Evolutionary conservation across 2,329 filamentous ascomycete species (phyloP).

Genomic region (Byssochlamys sp.): DNA sequence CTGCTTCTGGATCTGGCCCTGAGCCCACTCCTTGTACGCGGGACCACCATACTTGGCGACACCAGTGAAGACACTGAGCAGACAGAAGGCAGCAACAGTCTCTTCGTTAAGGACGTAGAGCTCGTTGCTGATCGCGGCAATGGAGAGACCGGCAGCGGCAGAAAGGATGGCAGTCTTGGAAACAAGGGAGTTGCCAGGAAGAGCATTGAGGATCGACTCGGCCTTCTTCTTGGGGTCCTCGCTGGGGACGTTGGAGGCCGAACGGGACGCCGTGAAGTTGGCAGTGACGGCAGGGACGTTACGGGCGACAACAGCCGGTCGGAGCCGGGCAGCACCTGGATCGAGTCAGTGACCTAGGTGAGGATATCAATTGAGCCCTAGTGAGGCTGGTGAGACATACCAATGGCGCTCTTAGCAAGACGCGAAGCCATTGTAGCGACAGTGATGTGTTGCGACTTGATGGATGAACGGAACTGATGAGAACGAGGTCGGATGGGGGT

Average conservation of each 20-base stretch:
- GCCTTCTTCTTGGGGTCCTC: constrained; percentile 95
- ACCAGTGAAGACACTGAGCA: constrained; percentile 84
- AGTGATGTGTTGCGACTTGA: constrained; percentile 44
- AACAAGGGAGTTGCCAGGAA: constrained; percentile 83
- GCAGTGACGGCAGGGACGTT: constrained; percentile 64
- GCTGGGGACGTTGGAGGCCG: constrained; percentile 65
- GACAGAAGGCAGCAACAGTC: constrained; percentile 83
- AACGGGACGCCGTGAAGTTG: constrained; percentile 57
- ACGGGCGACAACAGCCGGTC: constrained; percentile 67
- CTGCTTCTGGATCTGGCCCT: constrained; percentile 82
- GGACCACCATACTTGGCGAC: constrained; percentile 91
- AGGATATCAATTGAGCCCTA: constrained; percentile 8
- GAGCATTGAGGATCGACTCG: constrained; percentile 82
- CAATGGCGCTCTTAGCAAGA: constrained; percentile 87
- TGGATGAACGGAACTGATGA: constrained; percentile 32
- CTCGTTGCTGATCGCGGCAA: constrained; percentile 97
- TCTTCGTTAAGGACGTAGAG: constrained; percentile 99
- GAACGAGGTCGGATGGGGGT: constrained; percentile 31
- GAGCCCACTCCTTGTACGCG: constrained; percentile 83
- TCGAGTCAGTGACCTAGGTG: constrained; percentile 24
- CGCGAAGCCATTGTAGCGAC: constrained; percentile 88
- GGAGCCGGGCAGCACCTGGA: constrained; percentile 80
- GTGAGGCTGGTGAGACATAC: constrained; percentile 51
- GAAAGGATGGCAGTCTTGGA: constrained; percentile 97
- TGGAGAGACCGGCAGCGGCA: constrained; percentile 75